A percentile compares a stretch with the other conserved stretches of the same genome.
phyloP scores from a whole-genome alignment of 2,329 filamentous ascomycete species.

The Colletotrichum phormii region DNA sequence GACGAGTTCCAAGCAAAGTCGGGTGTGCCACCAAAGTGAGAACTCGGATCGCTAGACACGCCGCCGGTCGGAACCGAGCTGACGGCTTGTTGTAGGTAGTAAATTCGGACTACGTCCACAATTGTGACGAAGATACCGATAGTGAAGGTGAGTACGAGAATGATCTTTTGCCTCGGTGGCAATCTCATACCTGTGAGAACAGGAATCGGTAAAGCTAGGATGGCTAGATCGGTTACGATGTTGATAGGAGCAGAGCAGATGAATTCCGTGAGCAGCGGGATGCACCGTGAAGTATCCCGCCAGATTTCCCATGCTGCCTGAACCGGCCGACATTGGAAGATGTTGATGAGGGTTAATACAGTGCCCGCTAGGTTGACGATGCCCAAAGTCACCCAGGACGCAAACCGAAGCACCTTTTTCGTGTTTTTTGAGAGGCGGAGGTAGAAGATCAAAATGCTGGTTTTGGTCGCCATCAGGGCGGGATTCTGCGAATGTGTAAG shows the following conservation, averaged over 20 bases:
- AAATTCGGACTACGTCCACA: constrained; percentile 90
- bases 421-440: constrained; percentile 83
- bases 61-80: constrained; percentile 51
- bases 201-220: constrained; percentile 88
- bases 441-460: constrained; percentile 93
- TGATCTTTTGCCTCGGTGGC: constrained; percentile 86
- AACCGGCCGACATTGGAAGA: constrained; percentile 86
- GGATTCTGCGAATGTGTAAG: constrained; percentile 72
- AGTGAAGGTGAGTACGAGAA: constrained; percentile 86
- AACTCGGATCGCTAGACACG: constrained; percentile 49
- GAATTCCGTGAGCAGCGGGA: constrained; percentile 71
- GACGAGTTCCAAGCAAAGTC: constrained; percentile 81
- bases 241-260: constrained; percentile 88
- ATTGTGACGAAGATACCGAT: constrained; percentile 89
- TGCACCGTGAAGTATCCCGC: constrained; percentile 55
- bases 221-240: constrained; percentile 89
- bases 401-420: constrained; percentile 79
- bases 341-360: constrained; percentile 86
- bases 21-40: constrained; percentile 62
- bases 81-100: constrained; percentile 84
- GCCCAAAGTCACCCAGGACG: constrained; percentile 82
- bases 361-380: constrained; percentile 84
- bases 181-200: constrained; percentile 88
- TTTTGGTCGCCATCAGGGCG: constrained; percentile 90
- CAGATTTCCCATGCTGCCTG: constrained; percentile 71